Base-by-base conservation (phyloP, 768 basidiomycete species). In the Boletellus emodensis region DNA sequence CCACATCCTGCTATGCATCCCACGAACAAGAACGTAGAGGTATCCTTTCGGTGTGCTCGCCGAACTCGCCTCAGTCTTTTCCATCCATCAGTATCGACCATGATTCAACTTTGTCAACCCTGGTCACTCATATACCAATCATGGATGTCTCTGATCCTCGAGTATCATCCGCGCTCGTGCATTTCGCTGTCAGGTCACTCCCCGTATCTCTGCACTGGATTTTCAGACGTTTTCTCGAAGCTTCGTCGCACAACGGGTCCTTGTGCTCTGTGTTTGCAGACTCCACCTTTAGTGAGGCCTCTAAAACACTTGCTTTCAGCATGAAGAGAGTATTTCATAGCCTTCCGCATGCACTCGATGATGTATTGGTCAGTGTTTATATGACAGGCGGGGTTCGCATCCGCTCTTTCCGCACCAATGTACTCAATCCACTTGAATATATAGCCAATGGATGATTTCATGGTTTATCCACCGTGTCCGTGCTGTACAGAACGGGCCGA, bases 381-480 rank as follows among this genome's bases (percentile, higher is more conserved):
- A 48, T 52, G 41, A 46, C 35, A 39, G 30, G 53, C 56, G 52
- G 64, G 44, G 45, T 36, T 42, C 35, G n/a, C 14, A 9, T 34
- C 63, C 51, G 44, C 60, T 44, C 32, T 51, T 30, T 40, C 46
- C 22, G 35, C 38, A 42, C 15, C 17, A 17, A 47, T 58, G 55
- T 63, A 63, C 59, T 63, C 48, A 64, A 59, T 38, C 38, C 48
- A 12, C 48, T 53, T 57, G 46, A 42, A 59, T 54, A 58, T 67
- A 62, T 66, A 83, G 81, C 76, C 78, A 40, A 68, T 79, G 70
- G 72, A 77, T 65, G 73, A 79, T 61, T 74, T 72, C 57, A 63
- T 79, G 69, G 73, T 67, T 56, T 70, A 69, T 49, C 67, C 70
- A 24, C 63, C 67, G 11, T 67, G 64, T 51, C 47, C 67, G 48